A percentile compares a stretch with the other conserved stretches of the same genome.
phyloP scores from a whole-genome alignment of 345 rosid genomes.

The Eucalyptus cloeziana region DNA sequence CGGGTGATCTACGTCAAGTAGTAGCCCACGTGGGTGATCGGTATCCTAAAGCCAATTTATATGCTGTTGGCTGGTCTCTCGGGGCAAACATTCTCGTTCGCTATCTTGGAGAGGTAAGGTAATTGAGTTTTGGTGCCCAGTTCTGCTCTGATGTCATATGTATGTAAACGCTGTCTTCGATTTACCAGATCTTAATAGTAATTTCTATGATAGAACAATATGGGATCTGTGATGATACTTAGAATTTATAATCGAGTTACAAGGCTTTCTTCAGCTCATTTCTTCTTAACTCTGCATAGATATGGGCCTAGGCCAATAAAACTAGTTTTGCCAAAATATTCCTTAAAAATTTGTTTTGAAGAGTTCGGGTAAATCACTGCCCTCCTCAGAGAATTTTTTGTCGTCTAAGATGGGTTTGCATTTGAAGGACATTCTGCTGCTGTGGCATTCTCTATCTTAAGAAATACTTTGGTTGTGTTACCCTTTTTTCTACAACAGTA shows the following conservation, averaged over 20 bases:
- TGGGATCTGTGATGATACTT: background rate
- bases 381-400: background rate
- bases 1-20: slow-evolving; percentile 74
- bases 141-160: background rate
- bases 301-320: background rate
- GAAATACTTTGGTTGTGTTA: background rate
- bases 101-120: slow-evolving; percentile 65
- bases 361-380: background rate
- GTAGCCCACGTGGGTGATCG: slow-evolving; percentile 39
- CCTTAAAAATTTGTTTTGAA: background rate
- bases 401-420: background rate
- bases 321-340: background rate
- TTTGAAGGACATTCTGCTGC: background rate
- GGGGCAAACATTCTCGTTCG: slow-evolving; percentile 91
- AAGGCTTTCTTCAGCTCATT: background rate
- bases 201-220: background rate
- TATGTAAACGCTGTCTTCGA: background rate
- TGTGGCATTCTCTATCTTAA: background rate
- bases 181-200: background rate
- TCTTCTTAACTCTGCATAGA: background rate
- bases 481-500: background rate
- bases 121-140: background rate
- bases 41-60: slow-evolving; percentile 69
- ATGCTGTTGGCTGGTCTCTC: slow-evolving; percentile 95
- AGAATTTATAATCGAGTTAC: background rate